These are phyloP conservation scores for Mucor sp. DNA, from an alignment of 371 early-diverging fungal species.

Conservation along the genomic window DNA sequence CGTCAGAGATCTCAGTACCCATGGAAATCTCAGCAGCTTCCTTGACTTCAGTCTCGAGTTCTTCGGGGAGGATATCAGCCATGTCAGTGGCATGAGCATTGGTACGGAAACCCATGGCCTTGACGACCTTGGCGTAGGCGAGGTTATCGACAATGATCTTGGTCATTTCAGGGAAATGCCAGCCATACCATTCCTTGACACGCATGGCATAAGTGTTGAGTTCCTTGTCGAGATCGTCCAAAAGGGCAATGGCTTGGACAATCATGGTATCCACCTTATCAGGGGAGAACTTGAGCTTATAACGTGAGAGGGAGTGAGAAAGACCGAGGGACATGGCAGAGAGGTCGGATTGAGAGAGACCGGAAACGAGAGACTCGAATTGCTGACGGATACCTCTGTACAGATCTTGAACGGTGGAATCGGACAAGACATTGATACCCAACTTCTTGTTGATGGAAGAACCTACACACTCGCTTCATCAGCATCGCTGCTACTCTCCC, in stretches of 20 bases:
- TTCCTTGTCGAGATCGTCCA: slow-evolving; percentile 96
- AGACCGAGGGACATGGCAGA: slow-evolving; percentile 84
- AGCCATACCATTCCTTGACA: slow-evolving; percentile 94
- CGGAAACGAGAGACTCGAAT: slow-evolving; percentile 68
- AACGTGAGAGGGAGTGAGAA: slow-evolving; percentile 82
- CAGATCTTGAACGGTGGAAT: slow-evolving; percentile 83
- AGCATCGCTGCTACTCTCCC: not conserved
- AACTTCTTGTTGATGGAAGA: slow-evolving; percentile 92
- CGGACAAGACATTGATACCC: slow-evolving; percentile 87
- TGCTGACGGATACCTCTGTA: slow-evolving; percentile 95
- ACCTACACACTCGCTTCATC: slow-evolving; percentile 31
- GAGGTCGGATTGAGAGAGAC: slow-evolving; percentile 77
- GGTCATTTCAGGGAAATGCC: slow-evolving; percentile 93
- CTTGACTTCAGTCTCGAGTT: slow-evolving; percentile 80
- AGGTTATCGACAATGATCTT: slow-evolving; percentile 77
- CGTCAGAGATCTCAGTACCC: slow-evolving; percentile 92
- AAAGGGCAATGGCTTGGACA: slow-evolving; percentile 91
- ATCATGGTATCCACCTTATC: slow-evolving; percentile 97
- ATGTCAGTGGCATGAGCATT: slow-evolving; percentile 76
- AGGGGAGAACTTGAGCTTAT: slow-evolving; percentile 91
- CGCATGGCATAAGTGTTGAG: slow-evolving; percentile 98
- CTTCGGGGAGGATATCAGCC: slow-evolving; percentile 87
- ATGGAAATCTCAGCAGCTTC: slow-evolving; percentile 90
- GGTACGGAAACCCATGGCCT: slow-evolving; percentile 78
- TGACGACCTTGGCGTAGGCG: slow-evolving; percentile 75